Percentiles rank a stretch among this genome's conserved stretches.
Conservation (phyloP, 1,284 basidiomycete genomes). For the Ganoderma meredithae region DNA sequence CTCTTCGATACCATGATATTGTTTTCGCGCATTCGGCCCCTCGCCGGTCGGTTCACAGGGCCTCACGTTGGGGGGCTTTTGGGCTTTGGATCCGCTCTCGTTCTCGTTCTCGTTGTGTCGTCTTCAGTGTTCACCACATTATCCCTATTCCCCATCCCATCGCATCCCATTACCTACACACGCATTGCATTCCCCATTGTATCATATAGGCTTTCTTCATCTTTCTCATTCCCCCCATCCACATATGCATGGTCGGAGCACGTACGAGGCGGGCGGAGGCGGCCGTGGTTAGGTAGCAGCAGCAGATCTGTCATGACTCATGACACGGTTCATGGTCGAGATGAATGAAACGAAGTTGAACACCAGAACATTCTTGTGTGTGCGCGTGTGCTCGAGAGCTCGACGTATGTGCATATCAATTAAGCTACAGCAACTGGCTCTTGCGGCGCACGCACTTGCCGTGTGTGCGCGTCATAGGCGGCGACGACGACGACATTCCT, state of each 20-base stretch:
- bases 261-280: conserved; percentile 1
- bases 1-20: conserved; percentile 9
- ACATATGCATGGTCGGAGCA: conserved; percentile 2
- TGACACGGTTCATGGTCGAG: conserved; percentile 8
- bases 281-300: conserved; percentile 22
- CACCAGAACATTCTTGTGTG: background rate
- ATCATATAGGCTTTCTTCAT: conserved; percentile 17
- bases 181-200: conserved; percentile 19
- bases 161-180: conserved; percentile 4
- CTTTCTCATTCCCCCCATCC: background rate
- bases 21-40: conserved; percentile 8
- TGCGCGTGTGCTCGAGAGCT: conserved; percentile 6
- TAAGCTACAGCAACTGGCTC: background rate
- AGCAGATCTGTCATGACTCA: conserved; percentile 21
- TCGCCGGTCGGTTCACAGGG: conserved; percentile 7
- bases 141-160: conserved; percentile 8
- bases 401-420: background rate
- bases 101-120: background rate
- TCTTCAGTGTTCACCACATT: background rate
- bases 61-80: conserved; percentile 14
- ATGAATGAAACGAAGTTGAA: conserved; percentile 23
- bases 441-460: too few species aligned
- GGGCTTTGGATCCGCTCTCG: background rate
- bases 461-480: background rate
- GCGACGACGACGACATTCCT: background rate